These are phyloP conservation scores for Xylaria longipes DNA, from an alignment of 495 filamentous ascomycete species.

Conservation along the genomic window DNA sequence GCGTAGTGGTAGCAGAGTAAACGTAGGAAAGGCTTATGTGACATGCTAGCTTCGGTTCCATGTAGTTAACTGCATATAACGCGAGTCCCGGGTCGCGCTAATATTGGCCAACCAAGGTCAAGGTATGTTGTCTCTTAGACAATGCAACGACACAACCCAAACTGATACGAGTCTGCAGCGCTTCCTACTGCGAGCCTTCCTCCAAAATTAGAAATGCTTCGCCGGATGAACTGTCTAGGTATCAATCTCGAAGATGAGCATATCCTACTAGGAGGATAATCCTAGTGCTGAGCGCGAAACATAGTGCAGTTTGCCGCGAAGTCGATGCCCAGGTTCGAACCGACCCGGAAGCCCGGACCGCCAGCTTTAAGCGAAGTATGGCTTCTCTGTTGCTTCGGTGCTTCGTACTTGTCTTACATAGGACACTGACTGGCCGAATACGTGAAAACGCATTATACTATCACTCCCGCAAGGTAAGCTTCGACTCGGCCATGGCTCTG, in stretches of 20 bases:
- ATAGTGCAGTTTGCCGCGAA: conserved; percentile 2
- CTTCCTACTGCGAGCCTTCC: neutral
- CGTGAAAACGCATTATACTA: conserved; percentile 33
- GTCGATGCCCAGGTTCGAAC: neutral
- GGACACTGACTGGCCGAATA: conserved; percentile 29
- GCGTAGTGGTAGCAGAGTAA: too few relatives aligned
- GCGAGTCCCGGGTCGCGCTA: too few relatives aligned
- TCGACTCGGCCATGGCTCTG: conserved; percentile 32
- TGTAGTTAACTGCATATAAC: too few relatives aligned
- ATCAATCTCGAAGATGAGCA: neutral
- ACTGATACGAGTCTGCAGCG: conserved; percentile 20
- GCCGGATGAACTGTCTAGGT: conserved; percentile 9
- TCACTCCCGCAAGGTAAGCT: conserved; percentile 35
- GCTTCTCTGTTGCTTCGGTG: conserved; percentile 40
- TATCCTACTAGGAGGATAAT: too few relatives aligned
- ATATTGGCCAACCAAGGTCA: too few relatives aligned
- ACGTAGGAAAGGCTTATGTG: too few relatives aligned
- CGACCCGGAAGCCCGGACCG: neutral
- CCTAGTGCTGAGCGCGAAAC: neutral
- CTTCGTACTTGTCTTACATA: conserved; percentile 51
- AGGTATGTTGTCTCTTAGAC: too few relatives aligned
- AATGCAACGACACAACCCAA: neutral
- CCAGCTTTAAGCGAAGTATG: conserved; percentile 25
- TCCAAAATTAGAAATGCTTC: conserved; percentile 13
- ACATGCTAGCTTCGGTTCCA: too few relatives aligned